Evolutionary conservation across 192 early-diverging fungal genomes (phyloP), one percentile per base, ranked within the genome.

Genomic region (Geranomyces michiganensis): DNA sequence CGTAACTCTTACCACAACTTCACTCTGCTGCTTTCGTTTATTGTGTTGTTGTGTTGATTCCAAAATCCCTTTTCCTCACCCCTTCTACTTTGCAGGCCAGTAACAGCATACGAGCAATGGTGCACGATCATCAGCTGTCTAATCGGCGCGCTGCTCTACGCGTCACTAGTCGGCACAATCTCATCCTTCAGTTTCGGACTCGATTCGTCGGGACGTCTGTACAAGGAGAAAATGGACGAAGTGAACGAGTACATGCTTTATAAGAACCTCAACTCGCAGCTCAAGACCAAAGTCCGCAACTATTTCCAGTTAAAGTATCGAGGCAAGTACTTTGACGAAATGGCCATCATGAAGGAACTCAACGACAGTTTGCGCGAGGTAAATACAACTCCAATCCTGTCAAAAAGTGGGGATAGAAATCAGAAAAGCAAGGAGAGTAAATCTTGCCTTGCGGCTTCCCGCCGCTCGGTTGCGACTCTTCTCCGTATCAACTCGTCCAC

Each of bases 301-400:
- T 86, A 82, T 71, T 86, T 71, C 56, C 66, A 82, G 33, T 36
- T 82, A 44, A 85, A 85, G 62, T 85, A 82, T 63, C 66, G 70
- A 15, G 79, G 79, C 10, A 85, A 85, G 63, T 85, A 72, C 71
- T 84, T 84, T 74, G 73, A 85, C 47, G 84, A 85, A 68, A 69
- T 64, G 0, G 56, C 66, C 21, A 79, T 85, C 53, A 21, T 85
- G 71, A 56, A 17, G 30, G 84, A 85, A 63, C 68, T 85, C 64
- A 81, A 81, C 59, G 70, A 80, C 14, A 72, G 78, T 24, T 58
- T 85, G 32, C 70, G 76, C 45, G 72, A 79, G 75, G 79, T 81
- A 41, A 56, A 5, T 15, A n/a, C n/a, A n/a, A n/a, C n/a, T n/a
- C n/a, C n/a, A n/a, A n/a, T n/a, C n/a, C n/a, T 46, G 4, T 41